Evolutionary conservation across 2,329 filamentous ascomycete genomes (phyloP), one percentile per base, ranked within the genome.

Genomic region (Phialocephala subalpina): DNA sequence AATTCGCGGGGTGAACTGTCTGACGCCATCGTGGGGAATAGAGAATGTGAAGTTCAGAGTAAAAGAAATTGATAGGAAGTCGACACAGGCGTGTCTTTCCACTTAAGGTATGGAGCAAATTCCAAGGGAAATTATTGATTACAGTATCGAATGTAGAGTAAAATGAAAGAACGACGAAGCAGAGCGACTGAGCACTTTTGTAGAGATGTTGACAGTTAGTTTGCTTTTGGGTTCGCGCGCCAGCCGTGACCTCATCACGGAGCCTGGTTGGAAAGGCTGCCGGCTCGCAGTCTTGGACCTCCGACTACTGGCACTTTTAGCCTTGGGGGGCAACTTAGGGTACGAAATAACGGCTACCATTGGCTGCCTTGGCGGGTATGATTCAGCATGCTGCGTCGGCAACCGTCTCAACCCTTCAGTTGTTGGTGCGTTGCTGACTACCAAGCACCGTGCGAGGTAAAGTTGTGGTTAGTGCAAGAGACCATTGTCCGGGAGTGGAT

Each of bases 11-110:
- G 33, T 25, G 55, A 20, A 25, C 49, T 60, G 20, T 55, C 36
- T 22, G 63, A 68, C 38, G 66, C 59, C 66, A 68, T 68, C 38
- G 56, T 63, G 14, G 11, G 18, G 62, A 22, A 49, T 16, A n/a
- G 57, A 33, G 52, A 55, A 52, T 6, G 38, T 14, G 38, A 42
- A 12, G 38, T 42, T n/a, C 12, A 42, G 45, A 18, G 20, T 11
- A 2, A 20, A 5, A 22, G 45, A 22, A 29, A 8, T 33, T 53
- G 7, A 25, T 16, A 2, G 5, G 49, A 25, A 29, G 25, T 18
- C 27, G 14, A 53, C 25, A 53, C 27, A 7, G 3, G n/a, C 18
- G 49, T 53, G 14, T 53, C 45, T 16, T 49, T 49, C 45, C 45
- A 9, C 45, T 33, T 16, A 25, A 55, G 12, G 18, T 35, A 16